Percentiles rank a stretch among this genome's conserved stretches.
Conservation (phyloP, 2,329 filamentous ascomycete genomes). For the Pestalotiopsis sp. region DNA sequence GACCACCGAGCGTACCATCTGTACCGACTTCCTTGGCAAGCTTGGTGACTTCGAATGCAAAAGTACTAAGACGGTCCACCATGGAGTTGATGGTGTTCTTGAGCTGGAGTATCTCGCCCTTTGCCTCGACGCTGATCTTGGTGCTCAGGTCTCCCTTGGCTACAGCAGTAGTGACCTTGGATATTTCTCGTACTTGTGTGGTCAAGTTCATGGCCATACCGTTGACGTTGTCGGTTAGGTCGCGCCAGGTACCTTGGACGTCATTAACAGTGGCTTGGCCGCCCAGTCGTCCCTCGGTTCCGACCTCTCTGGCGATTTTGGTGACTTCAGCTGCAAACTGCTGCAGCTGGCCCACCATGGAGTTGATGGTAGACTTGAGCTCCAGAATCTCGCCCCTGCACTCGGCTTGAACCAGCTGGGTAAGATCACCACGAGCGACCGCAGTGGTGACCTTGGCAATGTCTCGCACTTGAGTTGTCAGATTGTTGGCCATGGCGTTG, state of each 20-base stretch:
- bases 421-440: constrained; percentile 84
- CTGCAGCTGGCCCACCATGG: constrained; percentile 97
- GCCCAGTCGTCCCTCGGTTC: constrained; percentile 90
- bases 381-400: constrained; percentile 90
- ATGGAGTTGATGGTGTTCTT: constrained; percentile 99
- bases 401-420: constrained; percentile 93
- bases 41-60: constrained; percentile 95
- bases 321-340: constrained; percentile 98
- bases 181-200: constrained; percentile 96
- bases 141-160: constrained; percentile 92
- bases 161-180: constrained; percentile 93
- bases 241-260: constrained; percentile 96
- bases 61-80: constrained; percentile 95
- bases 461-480: constrained; percentile 89
- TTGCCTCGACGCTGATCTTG: constrained; percentile 92
- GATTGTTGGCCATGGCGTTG: constrained; percentile 85
- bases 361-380: constrained; percentile 98
- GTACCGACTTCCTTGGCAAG: constrained; percentile 95
- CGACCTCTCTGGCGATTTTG: constrained; percentile 93
- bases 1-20: constrained; percentile 90
- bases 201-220: constrained; percentile 97
- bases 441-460: constrained; percentile 83
- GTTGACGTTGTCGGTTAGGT: constrained; percentile 94
- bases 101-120: constrained; percentile 91
- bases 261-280: constrained; percentile 96